Conservation (phyloP, 805 yeast genomes). For the Candida endomychidarum region DNA sequence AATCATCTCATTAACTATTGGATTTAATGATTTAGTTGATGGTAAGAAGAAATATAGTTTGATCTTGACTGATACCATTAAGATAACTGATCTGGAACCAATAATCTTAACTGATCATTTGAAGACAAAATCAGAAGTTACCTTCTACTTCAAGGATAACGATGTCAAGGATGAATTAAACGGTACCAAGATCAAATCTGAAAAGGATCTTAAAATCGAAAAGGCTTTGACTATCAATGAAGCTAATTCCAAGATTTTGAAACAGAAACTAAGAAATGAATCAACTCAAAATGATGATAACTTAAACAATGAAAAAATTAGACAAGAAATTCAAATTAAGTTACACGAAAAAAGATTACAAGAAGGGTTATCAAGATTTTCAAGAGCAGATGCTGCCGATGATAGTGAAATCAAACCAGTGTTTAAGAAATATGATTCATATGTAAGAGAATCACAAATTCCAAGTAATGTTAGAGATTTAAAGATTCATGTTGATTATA, state of each 20-base stretch:
- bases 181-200: slow-evolving; percentile 34
- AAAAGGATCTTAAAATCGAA: slow-evolving; percentile 36
- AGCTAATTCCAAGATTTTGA: slow-evolving; percentile 65
- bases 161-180: slow-evolving; percentile 35
- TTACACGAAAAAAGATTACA: slow-evolving; percentile 83
- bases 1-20: slow-evolving; percentile 72
- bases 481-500: slow-evolving; percentile 82
- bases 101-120: slow-evolving; percentile 70
- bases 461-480: slow-evolving; percentile 82
- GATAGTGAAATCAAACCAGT: slow-evolving; percentile 61
- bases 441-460: slow-evolving; percentile 88
- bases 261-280: slow-evolving; percentile 78
- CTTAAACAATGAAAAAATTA: slow-evolving; percentile 65
- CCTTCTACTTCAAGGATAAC: slow-evolving; percentile 79
- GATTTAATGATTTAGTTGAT: slow-evolving; percentile 64
- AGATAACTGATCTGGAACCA: slow-evolving; percentile 62
- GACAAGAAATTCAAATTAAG: slow-evolving; percentile 78
- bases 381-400: slow-evolving; percentile 73
- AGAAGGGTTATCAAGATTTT: slow-evolving; percentile 80
- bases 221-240: slow-evolving; percentile 27
- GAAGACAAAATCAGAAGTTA: slow-evolving; percentile 69
- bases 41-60: slow-evolving; percentile 60
- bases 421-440: slow-evolving; percentile 93
- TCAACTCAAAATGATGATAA: slow-evolving; percentile 67
- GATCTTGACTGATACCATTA: slow-evolving; percentile 76